A percentile compares a stretch with the other conserved stretches of the same genome.
Conservation (phyloP, 2,329 filamentous ascomycete species). For the Lomentospora prolificans region DNA sequence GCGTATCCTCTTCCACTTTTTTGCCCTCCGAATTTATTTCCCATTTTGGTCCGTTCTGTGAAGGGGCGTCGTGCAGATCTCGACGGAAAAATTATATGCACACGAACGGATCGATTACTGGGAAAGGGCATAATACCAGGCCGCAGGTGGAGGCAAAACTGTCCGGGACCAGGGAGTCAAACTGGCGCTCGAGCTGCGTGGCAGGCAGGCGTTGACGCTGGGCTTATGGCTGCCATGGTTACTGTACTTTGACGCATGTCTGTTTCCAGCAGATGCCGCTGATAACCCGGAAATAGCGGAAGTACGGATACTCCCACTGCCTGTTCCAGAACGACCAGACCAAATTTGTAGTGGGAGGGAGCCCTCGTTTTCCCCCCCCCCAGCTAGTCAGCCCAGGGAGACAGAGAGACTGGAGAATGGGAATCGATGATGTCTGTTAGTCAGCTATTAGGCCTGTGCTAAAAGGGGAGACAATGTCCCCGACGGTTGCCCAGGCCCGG, state of each 20-base stretch:
- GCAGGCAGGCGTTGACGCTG: neutral
- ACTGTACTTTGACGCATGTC: neutral
- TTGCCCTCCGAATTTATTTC: no score
- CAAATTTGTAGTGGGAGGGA: no score
- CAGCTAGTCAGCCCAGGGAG: no score
- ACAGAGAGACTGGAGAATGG: neutral
- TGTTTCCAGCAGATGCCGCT: neutral
- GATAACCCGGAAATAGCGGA: neutral
- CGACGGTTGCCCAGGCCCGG: neutral
- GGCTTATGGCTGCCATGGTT: neutral
- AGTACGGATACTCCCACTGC: neutral
- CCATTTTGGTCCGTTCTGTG: neutral
- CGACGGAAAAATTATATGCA: slow-evolving; percentile 1
- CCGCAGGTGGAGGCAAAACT: neutral
- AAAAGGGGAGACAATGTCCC: neutral
- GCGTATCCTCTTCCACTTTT: no score
- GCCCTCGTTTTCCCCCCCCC: no score
- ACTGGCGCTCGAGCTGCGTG: neutral
- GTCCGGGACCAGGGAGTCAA: neutral
- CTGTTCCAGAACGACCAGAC: neutral
- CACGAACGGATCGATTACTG: neutral
- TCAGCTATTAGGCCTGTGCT: neutral
- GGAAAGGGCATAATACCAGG: neutral
- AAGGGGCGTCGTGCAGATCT: neutral
- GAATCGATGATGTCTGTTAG: neutral